Conservation (phyloP, 2,329 filamentous ascomycete species). For the Alternaria rosae region DNA sequence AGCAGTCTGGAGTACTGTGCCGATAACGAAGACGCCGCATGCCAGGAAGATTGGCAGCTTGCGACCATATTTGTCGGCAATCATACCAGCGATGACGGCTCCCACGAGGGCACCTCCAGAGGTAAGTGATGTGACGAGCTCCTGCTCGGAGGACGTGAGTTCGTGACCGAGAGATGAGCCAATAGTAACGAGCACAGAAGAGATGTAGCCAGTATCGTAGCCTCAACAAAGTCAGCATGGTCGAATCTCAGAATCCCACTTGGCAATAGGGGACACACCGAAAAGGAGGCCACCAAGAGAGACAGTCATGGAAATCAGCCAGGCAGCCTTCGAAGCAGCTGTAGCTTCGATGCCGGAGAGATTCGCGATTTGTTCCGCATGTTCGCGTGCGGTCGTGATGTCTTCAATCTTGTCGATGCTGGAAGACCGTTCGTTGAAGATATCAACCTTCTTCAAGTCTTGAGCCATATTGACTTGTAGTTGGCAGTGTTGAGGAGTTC, state of each 20-base stretch:
- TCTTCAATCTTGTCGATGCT: constrained; percentile 32
- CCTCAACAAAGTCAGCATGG: constrained; percentile 16
- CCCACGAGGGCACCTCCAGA: constrained; percentile 50
- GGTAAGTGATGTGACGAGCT: constrained; percentile 50
- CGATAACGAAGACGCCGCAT: constrained; percentile 39
- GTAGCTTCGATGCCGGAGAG: constrained; percentile 38
- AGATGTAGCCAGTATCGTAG: constrained; percentile 52
- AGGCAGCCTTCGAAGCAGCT: constrained; percentile 38
- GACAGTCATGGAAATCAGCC: constrained; percentile 39
- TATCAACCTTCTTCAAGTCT: constrained; percentile 16
- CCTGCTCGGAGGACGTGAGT: constrained; percentile 46
- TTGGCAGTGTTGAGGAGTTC: background rate
- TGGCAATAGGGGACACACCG: constrained; percentile 18
- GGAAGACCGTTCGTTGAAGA: constrained; percentile 17
- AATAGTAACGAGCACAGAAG: constrained; percentile 49
- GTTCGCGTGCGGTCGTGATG: constrained; percentile 20
- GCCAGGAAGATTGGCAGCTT: constrained; percentile 40
- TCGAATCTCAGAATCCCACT: too few relatives aligned
- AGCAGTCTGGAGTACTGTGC: constrained; percentile 40
- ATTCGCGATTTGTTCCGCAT: constrained; percentile 28
- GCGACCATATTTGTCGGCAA: constrained; percentile 46
- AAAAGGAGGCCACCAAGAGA: constrained; percentile 40
- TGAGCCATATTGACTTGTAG: background rate
- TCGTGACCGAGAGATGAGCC: constrained; percentile 42
- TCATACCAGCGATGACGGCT: constrained; percentile 47